Percentiles rank a stretch among this genome's conserved stretches.
Evolutionary conservation across 1,284 basidiomycete species (phyloP).

Genomic region (Ceratobasidium theobromae): DNA sequence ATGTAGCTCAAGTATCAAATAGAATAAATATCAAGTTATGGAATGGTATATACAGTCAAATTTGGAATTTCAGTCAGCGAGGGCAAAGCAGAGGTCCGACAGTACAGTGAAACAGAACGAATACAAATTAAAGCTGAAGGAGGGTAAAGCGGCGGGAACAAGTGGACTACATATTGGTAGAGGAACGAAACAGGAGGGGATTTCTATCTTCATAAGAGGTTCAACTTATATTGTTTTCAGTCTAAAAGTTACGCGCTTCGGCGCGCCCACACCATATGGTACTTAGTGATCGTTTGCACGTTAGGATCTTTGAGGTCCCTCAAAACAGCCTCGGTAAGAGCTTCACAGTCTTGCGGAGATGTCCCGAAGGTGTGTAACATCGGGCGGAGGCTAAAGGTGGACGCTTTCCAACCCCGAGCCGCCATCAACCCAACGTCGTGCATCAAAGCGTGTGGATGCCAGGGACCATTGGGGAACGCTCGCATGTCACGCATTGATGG

Average conservation of each 20-base stretch:
- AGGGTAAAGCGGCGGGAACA: too few relatives aligned
- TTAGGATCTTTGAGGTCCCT: conserved; percentile 31
- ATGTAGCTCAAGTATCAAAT: not conserved
- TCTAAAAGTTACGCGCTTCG: conserved; percentile 17
- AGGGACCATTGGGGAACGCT: conserved; percentile 31
- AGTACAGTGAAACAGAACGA: too few relatives aligned
- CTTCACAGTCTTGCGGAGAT: conserved; percentile 22
- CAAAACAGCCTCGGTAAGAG: conserved; percentile 21
- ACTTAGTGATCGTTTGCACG: conserved; percentile 28
- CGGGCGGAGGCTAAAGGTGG: conserved; percentile 29
- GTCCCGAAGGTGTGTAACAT: conserved; percentile 29
- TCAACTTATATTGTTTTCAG: conserved; percentile 2
- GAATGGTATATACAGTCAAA: conserved; percentile 9
- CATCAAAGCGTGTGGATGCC: conserved; percentile 25
- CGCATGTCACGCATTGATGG: conserved; percentile 16
- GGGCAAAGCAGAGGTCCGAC: too few relatives aligned
- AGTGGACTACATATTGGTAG: too few relatives aligned
- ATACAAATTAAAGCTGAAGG: too few relatives aligned
- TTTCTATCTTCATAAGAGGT: conserved; percentile 12
- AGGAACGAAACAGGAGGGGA: too few relatives aligned
- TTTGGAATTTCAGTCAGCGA: conserved; percentile 5
- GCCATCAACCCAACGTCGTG: conserved; percentile 33
- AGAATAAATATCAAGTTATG: not conserved
- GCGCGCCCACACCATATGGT: conserved; percentile 33
- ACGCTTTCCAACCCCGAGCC: conserved; percentile 21